Evolutionary conservation across 441 rosid species (phyloP), one percentile per base, ranked within the genome.

Genomic region (Gossypium schwendimanii): DNA sequence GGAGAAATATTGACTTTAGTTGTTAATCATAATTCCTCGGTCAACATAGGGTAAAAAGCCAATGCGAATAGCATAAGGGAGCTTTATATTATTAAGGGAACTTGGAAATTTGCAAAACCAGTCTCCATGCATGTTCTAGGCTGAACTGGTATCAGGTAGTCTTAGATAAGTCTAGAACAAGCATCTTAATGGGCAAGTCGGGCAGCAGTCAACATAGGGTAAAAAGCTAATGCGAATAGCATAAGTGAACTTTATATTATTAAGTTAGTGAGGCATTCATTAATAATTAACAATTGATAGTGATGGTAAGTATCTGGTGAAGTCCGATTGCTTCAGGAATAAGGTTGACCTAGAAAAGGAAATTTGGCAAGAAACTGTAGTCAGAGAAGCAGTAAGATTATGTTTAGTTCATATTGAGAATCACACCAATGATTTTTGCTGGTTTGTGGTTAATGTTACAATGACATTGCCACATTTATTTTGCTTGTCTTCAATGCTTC

Each of bases 281-380:
- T n/a, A 2, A 44, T 21, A 41, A 41, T 41, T 63, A 63, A 5
- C 52, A 4, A 23, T 14, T 65, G 53, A 23, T 24, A 1, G 7
- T 24, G 15, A 47, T n/a, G 70, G 57, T 21, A 64, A 64, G 69
- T 24, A n/a, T 66, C 55, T 66, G 57, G 21, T 49, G 41, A 26
- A 24, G 44, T 65, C 23, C 17, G 8, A 49, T 26, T 6, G 36
- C 59, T 24, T 49, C n/a, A 24, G 58, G 71, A 67, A n/a, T 49
- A n/a, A 67, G 71, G 33, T 49, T 20, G 18, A 50, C 41, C 57
- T n/a, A n/a, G 53, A 49, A 47, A 7, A 28, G 58, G 24, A 24
- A 20, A 49, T 24, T 7, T 26, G 70, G 58, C 12, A 49, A 49
- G 6, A 47, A 64, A 12, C 23, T 11, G 24, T 21, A 17, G 23